A percentile compares a stretch with the other conserved stretches of the same genome.
Evolutionary conservation across 2,329 filamentous ascomycete species (phyloP).

Genomic region (Colletotrichum sp.): DNA sequence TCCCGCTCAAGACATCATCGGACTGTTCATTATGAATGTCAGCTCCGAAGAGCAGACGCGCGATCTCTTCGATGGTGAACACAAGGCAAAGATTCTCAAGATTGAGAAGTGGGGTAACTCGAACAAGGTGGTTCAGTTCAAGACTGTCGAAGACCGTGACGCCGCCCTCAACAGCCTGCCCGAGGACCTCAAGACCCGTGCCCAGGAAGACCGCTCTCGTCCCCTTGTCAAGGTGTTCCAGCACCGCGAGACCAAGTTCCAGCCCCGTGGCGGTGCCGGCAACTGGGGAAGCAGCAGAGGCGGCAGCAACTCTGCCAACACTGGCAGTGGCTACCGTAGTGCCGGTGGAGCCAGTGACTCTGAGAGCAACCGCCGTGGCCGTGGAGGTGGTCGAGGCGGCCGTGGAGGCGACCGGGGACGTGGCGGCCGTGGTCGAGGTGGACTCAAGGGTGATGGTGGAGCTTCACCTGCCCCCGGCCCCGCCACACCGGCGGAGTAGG

Average conservation of each 20-base stretch:
- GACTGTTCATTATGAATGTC: slow-evolving; percentile 88
- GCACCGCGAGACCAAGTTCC: slow-evolving; percentile 65
- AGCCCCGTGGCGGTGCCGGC: slow-evolving; percentile 67
- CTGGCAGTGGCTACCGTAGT: slow-evolving; percentile 81
- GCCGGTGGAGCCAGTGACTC: slow-evolving; percentile 79
- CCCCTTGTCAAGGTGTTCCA: slow-evolving; percentile 86
- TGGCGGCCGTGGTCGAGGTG: slow-evolving; percentile 60
- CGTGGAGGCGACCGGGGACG: slow-evolving; percentile 65
- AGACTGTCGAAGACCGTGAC: slow-evolving; percentile 79
- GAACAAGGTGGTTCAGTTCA: slow-evolving; percentile 88
- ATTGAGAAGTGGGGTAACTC: slow-evolving; percentile 80
- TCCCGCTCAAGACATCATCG: slow-evolving; percentile 72
- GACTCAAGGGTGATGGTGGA: slow-evolving; percentile 64
- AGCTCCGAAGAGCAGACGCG: slow-evolving; percentile 83
- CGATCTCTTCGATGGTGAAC: slow-evolving; percentile 82
- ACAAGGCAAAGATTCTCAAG: slow-evolving; percentile 79
- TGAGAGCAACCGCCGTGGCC: slow-evolving; percentile 61
- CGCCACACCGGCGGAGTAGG: slow-evolving; percentile 50
- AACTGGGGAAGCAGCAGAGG: slow-evolving; percentile 72
- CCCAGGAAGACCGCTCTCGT: slow-evolving; percentile 75
- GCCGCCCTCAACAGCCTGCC: slow-evolving; percentile 77
- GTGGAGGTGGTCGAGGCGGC: slow-evolving; percentile 60
- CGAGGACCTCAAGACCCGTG: slow-evolving; percentile 76
- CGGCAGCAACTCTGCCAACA: slow-evolving; percentile 58
- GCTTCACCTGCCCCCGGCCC: slow-evolving; percentile 57